phyloP scores from a whole-genome alignment of 176 grass and related monocot genomes.

The Cenchrus purpureus region DNA sequence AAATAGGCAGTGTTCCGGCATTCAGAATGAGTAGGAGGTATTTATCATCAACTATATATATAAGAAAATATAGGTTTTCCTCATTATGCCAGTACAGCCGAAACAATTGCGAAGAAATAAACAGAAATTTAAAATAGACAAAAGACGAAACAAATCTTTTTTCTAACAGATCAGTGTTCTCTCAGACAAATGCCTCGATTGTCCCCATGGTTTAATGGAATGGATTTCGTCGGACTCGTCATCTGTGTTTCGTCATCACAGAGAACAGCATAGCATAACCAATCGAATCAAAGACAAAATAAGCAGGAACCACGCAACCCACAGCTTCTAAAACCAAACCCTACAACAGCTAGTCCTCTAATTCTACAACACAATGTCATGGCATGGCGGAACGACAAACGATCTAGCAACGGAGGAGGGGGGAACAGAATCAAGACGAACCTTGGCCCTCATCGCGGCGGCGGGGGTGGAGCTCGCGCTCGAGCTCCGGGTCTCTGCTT shows the following conservation, averaged over 20 bases:
- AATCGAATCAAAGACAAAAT: not conserved
- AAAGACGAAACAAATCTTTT: not conserved
- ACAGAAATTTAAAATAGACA: not conserved
- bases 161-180: not conserved
- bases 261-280: conserved; percentile 1
- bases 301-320: not conserved
- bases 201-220: conserved; percentile 59
- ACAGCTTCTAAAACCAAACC: not conserved
- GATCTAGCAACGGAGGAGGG: rapidly evolving
- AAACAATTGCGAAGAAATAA: not conserved
- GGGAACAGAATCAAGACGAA: not conserved
- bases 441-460: conserved; percentile 66
- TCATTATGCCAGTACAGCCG: conserved; percentile 28
- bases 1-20: not conserved
- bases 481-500: not conserved
- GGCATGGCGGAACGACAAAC: not conserved
- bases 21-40: conserved; percentile 75
- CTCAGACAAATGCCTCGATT: conserved; percentile 79
- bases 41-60: conserved; percentile 48
- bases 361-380: not conserved
- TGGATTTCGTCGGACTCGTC: conserved; percentile 71
- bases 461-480: not conserved
- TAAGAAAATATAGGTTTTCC: conserved; percentile 33
- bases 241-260: conserved; percentile 56
- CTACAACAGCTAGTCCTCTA: too few species aligned